Conservation (phyloP, 371 early-diverging fungal species). For the Syncephalis plumigaleata region DNA sequence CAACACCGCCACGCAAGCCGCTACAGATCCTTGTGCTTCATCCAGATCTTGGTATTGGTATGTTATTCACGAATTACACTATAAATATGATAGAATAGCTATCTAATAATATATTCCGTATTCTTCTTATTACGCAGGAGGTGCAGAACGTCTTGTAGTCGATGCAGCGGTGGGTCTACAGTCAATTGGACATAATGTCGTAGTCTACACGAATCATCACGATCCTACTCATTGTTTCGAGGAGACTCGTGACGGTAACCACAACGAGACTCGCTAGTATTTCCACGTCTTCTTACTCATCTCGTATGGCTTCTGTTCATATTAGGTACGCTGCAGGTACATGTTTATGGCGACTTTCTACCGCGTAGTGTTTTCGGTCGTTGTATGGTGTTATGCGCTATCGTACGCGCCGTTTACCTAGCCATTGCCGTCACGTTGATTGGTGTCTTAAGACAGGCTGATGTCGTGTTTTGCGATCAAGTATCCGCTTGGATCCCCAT, state of each 20-base stretch:
- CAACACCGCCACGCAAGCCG: too few relatives aligned
- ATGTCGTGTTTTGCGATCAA: conserved; percentile 2
- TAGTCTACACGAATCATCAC: conserved; percentile 81
- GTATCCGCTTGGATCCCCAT: conserved; percentile 67
- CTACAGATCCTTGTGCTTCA: conserved; percentile 42
- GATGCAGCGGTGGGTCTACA: conserved; percentile 81
- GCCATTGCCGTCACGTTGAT: conserved; percentile 7
- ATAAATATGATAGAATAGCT: too few relatives aligned
- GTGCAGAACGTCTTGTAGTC: conserved; percentile 91
- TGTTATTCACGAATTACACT: not conserved
- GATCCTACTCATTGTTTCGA: conserved; percentile 78
- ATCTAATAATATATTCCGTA: too few relatives aligned
- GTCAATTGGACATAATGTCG: conserved; percentile 56
- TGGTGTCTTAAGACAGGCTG: too few relatives aligned
- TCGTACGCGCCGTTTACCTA: conserved; percentile 57
- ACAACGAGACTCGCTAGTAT: not conserved
- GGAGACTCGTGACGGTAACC: conserved; percentile 70
- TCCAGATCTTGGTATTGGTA: conserved; percentile 82
- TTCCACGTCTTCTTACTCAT: too few relatives aligned
- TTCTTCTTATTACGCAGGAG: too few relatives aligned
- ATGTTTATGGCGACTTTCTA: conserved; percentile 42
- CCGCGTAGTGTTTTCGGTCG: conserved; percentile 51
- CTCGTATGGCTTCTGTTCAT: conserved; percentile 1
- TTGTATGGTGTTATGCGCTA: conserved; percentile 66
- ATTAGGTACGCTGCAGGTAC: conserved; percentile 52